phyloP scores from a whole-genome alignment of 1,284 basidiomycete genomes.

The Apiotrichum sp. region DNA sequence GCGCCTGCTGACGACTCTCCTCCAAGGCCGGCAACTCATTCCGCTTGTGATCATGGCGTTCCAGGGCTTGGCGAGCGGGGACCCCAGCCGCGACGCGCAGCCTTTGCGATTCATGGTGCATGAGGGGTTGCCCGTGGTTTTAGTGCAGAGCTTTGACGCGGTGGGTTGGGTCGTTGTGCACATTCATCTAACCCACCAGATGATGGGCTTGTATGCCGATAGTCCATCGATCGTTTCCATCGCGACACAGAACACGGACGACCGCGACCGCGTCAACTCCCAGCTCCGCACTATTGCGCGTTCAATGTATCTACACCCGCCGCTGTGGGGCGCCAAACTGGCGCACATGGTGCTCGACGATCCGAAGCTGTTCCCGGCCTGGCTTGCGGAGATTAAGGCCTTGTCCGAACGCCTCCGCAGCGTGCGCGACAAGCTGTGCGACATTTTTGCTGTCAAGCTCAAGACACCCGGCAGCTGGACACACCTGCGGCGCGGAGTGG shows the following conservation, averaged over 20 bases:
- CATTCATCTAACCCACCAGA: slow-evolving; percentile 20
- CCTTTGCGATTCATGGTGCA: slow-evolving; percentile 45
- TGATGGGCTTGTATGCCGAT: slow-evolving; percentile 45
- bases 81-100: slow-evolving; percentile 41
- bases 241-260: slow-evolving; percentile 30
- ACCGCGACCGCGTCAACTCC: slow-evolving; percentile 36
- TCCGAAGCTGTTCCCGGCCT: slow-evolving; percentile 52
- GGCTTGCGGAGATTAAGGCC: slow-evolving; percentile 78
- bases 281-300: slow-evolving; percentile 39
- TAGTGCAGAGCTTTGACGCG: slow-evolving; percentile 44
- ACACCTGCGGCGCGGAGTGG: slow-evolving; percentile 62
- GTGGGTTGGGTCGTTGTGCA: slow-evolving; percentile 18
- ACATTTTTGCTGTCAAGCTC: slow-evolving; percentile 65
- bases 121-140: slow-evolving; percentile 42
- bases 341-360: slow-evolving; percentile 41
- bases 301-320: slow-evolving; percentile 38
- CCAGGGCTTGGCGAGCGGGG: slow-evolving; percentile 43
- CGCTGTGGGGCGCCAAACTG: slow-evolving; percentile 43
- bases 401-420: slow-evolving; percentile 89
- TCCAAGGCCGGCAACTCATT: slow-evolving; percentile 39
- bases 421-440: slow-evolving; percentile 76
- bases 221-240: slow-evolving; percentile 42
- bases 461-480: slow-evolving; percentile 90
- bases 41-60: slow-evolving; percentile 43
- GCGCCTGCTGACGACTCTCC: slow-evolving; percentile 56